A percentile compares a stretch with the other conserved stretches of the same genome.
These are phyloP conservation scores for Flaveria trinervia DNA, from an alignment of 129 eudicot species.

Conservation along the genomic window DNA sequence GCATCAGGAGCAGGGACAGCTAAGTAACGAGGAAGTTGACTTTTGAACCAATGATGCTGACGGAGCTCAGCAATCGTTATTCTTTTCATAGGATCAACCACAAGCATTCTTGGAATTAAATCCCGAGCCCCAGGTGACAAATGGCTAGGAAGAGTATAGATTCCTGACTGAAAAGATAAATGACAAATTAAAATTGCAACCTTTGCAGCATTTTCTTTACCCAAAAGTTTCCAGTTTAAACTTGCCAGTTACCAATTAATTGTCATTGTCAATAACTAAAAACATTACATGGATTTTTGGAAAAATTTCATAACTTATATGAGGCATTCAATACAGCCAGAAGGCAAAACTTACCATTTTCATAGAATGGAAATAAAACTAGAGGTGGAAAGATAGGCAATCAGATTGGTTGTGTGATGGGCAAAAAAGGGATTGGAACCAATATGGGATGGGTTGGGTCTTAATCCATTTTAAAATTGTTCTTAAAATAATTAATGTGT, in stretches of 20 bases:
- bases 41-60: constrained; percentile 74
- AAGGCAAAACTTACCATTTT: background rate
- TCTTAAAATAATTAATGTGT: background rate
- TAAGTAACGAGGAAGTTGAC: constrained; percentile 77
- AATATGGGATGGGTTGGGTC: background rate
- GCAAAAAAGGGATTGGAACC: background rate
- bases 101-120: constrained; percentile 72
- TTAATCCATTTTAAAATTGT: background rate
- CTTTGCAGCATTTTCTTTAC: constrained; percentile 1
- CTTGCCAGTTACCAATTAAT: background rate
- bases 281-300: background rate
- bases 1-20: constrained; percentile 81
- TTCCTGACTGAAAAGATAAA: constrained; percentile 53
- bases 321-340: background rate
- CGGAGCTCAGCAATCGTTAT: constrained; percentile 71
- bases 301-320: background rate
- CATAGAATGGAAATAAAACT: background rate
- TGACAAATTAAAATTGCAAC: background rate
- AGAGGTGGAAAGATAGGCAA: background rate
- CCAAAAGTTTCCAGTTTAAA: background rate
- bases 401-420: background rate
- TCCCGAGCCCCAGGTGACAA: constrained; percentile 79
- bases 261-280: too few relatives aligned
- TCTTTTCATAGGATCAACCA: constrained; percentile 81
- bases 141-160: constrained; percentile 87